Percentiles rank a stretch among this genome's conserved stretches.
Evolutionary conservation across 176 grass and related monocot species (phyloP).

Genomic region (Ensete glaucum): DNA sequence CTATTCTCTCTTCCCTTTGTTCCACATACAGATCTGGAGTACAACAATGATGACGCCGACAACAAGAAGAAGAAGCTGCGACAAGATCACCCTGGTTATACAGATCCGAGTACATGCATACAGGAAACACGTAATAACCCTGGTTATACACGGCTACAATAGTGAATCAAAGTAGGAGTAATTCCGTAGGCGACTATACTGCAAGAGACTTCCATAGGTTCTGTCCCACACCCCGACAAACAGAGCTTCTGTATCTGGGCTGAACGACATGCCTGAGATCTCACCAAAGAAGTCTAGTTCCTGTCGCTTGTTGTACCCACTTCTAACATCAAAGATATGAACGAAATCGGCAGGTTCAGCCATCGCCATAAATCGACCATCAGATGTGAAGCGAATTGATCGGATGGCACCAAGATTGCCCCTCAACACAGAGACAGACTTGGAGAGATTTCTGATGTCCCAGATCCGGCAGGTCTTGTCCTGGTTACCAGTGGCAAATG

Average conservation of each 20-base stretch:
- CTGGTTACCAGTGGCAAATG: conserved; percentile 13
- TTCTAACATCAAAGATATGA: conserved; percentile 5
- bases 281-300: conserved; percentile 81
- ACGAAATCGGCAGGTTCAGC: not conserved
- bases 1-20: too few relatives aligned
- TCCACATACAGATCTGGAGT: too few relatives aligned
- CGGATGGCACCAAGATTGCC: conserved; percentile 10
- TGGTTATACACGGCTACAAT: not conserved
- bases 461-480: conserved; percentile 12
- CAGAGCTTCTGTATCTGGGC: conserved; percentile 60
- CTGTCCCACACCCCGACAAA: conserved; percentile 63
- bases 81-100: too few relatives aligned
- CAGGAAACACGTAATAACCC: too few relatives aligned
- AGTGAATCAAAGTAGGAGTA: conserved; percentile 55
- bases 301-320: conserved; percentile 38
- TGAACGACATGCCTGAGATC: conserved; percentile 64
- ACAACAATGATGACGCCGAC: too few relatives aligned
- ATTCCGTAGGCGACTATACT: conserved; percentile 39
- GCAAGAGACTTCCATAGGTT: conserved; percentile 51
- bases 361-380: not conserved
- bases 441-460: conserved; percentile 6
- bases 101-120: too few relatives aligned
- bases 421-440: conserved; percentile 10
- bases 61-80: too few relatives aligned
- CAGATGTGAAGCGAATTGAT: conserved; percentile 1